These are phyloP conservation scores for Fusarium solani-melongenae DNA, from an alignment of 2,329 filamentous ascomycete species.

Conservation along the genomic window DNA sequence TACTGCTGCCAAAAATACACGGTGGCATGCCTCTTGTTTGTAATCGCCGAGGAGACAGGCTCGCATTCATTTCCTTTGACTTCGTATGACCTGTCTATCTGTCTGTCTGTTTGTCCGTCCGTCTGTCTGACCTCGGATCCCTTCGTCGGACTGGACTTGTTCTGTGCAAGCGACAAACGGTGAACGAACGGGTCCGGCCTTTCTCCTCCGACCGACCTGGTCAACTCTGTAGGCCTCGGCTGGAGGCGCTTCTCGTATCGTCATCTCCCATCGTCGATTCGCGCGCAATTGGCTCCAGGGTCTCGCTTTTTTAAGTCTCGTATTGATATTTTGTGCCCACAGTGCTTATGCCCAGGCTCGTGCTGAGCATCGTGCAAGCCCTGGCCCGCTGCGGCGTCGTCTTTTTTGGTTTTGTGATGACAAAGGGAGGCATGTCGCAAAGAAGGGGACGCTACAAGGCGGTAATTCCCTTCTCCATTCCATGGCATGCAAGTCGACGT, in stretches of 20 bases:
- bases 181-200: conserved; percentile 7
- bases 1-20: not conserved
- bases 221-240: conserved; percentile 7
- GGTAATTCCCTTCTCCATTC: conserved; percentile 1
- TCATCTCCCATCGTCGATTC: conserved; percentile 18
- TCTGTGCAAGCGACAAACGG: conserved; percentile 1
- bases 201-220: conserved; percentile 2
- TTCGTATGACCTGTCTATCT: conserved; percentile 4
- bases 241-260: conserved; percentile 26
- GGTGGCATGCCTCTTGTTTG: not conserved
- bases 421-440: conserved; percentile 7
- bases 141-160: not conserved
- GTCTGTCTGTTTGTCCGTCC: not conserved
- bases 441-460: not conserved
- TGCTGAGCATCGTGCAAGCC: conserved; percentile 15
- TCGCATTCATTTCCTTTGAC: conserved; percentile 1
- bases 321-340: conserved; percentile 33
- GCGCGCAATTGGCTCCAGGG: conserved; percentile 8
- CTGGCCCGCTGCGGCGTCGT: conserved; percentile 7
- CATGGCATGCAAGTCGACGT: conserved; percentile 24
- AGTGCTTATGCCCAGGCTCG: conserved; percentile 19
- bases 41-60: not conserved
- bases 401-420: not conserved
- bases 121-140: not conserved
- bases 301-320: conserved; percentile 34